Conservation (phyloP, 2,329 filamentous ascomycete genomes). For the Tricladium varicosporioides region DNA sequence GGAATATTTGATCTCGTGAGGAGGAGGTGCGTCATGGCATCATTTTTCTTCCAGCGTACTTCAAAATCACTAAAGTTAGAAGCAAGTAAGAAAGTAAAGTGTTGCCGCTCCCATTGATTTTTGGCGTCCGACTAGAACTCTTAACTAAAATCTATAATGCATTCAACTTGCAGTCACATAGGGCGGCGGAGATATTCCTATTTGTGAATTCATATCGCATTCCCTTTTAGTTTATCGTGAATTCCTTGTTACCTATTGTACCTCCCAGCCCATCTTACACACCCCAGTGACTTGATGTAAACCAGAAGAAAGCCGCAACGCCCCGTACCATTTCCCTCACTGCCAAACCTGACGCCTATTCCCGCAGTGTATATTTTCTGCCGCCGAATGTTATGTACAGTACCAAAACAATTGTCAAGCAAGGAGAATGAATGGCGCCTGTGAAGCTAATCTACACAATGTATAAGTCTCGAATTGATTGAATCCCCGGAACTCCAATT, state of each 20-base stretch:
- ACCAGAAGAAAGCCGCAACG: not conserved
- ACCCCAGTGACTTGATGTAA: not conserved
- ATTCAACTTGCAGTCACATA: not conserved
- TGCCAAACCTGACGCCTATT: not conserved
- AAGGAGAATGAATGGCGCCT: not conserved
- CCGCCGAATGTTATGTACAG: slow-evolving; percentile 9
- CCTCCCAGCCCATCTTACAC: slow-evolving; percentile 9
- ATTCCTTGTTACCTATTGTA: slow-evolving; percentile 5
- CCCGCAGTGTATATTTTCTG: not conserved
- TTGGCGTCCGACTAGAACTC: no score
- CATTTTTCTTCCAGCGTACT: not conserved
- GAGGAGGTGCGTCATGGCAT: not conserved
- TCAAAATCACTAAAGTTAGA: not conserved
- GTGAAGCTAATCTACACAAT: not conserved
- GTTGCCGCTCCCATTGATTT: not conserved
- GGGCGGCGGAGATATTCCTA: not conserved
- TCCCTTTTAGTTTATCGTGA: not conserved
- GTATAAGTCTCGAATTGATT: not conserved
- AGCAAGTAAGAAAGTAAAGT: not conserved
- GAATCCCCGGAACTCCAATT: not conserved
- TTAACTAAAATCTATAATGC: no score
- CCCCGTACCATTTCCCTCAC: not conserved
- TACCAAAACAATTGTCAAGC: not conserved
- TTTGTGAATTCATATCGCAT: not conserved
- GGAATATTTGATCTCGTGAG: not conserved